Base-by-base conservation (phyloP, 2,329 filamentous ascomycete species). In the Lecanosticta acicola region DNA sequence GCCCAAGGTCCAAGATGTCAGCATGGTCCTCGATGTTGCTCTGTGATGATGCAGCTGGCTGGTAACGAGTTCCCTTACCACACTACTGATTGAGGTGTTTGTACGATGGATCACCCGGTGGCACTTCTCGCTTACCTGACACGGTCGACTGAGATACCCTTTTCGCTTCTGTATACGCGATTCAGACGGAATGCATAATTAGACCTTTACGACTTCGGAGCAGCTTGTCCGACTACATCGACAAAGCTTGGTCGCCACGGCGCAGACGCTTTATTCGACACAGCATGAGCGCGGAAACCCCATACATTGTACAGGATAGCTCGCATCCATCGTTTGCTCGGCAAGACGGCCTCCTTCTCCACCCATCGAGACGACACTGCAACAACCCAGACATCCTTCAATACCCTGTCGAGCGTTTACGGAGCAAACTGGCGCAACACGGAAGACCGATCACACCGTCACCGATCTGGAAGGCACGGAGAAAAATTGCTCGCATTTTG, bases 21-120 rank as follows among this genome's bases (percentile, higher is more conserved):
- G 91, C 75, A 77, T 98, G 63, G 93, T 98, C 61, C 83, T 98
- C 62, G 93, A 98, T 74, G 91, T 97, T 61, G 72, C 79, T 50
- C 70, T 84, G 67, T 84, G 32, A 48, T 18, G 34, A 46, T 24
- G 20, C 29, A 48, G 17, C 41, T 17, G 14, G 17, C 11, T 43
- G 17, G 42, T 16, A 37, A n/a, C n/a, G n/a, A n/a, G n/a, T n/a
- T n/a, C n/a, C n/a, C n/a, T n/a, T n/a, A n/a, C n/a, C n/a, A n/a
- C n/a, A n/a, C n/a, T 37, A 29, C 20, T 33, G 32, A 41, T 18
- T 20, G 42, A 39, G 32, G 26, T 14, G n/a, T 24, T 32, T 18
- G 17, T 34, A 4, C 26, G 19, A 24, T 33, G 21, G 16, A 10
- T n/a, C 32, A 16, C 32, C 19, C 32, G 19, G 16, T 32, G 34